Base-by-base conservation (phyloP, 495 filamentous ascomycete genomes). In the Penicillium simplicissimum region DNA sequence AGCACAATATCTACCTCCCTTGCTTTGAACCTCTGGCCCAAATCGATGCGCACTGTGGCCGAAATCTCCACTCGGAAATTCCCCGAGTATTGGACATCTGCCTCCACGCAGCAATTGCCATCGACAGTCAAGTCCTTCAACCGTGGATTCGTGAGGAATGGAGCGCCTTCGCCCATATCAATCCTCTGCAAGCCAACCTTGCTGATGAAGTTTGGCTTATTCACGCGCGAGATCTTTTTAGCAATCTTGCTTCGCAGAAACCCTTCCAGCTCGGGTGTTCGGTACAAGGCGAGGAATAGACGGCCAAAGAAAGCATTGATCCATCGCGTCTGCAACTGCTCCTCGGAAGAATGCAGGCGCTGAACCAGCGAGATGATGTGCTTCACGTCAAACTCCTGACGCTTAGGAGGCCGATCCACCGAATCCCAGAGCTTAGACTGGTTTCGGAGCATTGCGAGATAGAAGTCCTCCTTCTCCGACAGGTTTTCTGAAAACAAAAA, bases 401-500 rank as follows among this genome's bases (percentile, higher is more conserved):
- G 90, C 35, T 81, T 81, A 8, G 94, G 93, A 0, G 88, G 84
- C 13, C 78, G 79, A 52, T 85, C 80, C 19, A 79, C 74, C 8
- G 81, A 76, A 43, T 84, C 75, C 55, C 83, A 77, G 21, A 82
- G 79, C 66, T 85, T 87, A 52, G 91, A 87, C 68, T 96, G 91
- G 61, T 93, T 95, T 60, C 89, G 85, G 15, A 98, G 81, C 64
- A 98, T 81, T 19, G 93, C 90, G 72, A 96, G 91, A 73, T 98
- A 98, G 78, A 98, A 98, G 65, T 98, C 95, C 71, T 98, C 95
- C 75, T 98, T 98, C 21, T 94, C 90, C 0, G 92, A 96, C 67
- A 90, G 88, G 62, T 96, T 96, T 53, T 97, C 91, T 0, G 92
- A 96, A 73, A 97, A 98, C 1, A 98, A 76, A 70, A 85, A 98